Evolutionary conservation across 1,284 basidiomycete genomes (phyloP), one percentile per base, ranked within the genome.

Genomic region (Moesziomyces aphidis): DNA sequence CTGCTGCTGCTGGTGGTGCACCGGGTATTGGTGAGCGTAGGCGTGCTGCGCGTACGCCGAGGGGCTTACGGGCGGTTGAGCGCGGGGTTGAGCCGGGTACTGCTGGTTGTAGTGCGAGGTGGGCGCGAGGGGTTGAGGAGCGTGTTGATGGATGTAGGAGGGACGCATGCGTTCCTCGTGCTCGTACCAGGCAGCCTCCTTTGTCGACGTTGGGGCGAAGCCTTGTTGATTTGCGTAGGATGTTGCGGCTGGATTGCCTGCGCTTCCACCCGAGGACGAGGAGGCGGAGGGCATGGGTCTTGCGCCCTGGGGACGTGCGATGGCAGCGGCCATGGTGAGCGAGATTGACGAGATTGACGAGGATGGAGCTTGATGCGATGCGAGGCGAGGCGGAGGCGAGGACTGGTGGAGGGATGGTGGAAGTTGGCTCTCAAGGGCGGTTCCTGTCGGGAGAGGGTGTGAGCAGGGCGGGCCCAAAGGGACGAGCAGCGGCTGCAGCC

Each of bases 141-240:
- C 43, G 47, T 62, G 73, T 44, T 72, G 71, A n/a, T 75, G 73
- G 34, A 80, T 80, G 67, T 80, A 80, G 21, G 77, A 77, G 22
- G 78, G 78, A 22, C 76, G 61, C 76, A 80, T 77, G 31, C 73
- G 66, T 51, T 77, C 78, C 46, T 81, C 78, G 53, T 78, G 68
- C 50, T 80, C 79, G 61, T 80, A 80, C 79, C 79, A 80, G n/a
- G 75, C 62, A 23, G 79, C 77, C 22, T 80, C 79, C 39, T 71
- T 68, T 50, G 48, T 34, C 31, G 31, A 23, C 10, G 59, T 49
- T 28, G 55, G 44, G 52, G 49, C 53, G 44, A 43, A 73, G 31
- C 54, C 45, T 10, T 44, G 55, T 43, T 36, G 49, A 23, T 43
- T 54, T 22, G 9, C 55, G 21, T 72, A 72, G 42, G 58, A 59